Evolutionary conservation across 495 filamentous ascomycete genomes (phyloP).

Genomic region (Aspergillus nanangensis): DNA sequence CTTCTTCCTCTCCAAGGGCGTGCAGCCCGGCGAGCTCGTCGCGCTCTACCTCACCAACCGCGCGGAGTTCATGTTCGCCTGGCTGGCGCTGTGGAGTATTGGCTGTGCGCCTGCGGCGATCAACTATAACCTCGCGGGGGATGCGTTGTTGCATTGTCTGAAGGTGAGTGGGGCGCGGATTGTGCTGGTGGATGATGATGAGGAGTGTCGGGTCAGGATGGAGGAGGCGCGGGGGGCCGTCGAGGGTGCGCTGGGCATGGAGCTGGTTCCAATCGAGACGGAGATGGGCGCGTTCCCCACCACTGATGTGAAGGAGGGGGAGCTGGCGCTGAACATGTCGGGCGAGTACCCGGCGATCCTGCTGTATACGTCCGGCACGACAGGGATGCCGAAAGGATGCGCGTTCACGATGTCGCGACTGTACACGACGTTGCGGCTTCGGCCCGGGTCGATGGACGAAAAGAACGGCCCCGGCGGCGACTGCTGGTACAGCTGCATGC

Average conservation of each 20-base stretch:
- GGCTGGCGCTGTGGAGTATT: slow-evolving; percentile 58
- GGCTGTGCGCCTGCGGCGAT: slow-evolving; percentile 67
- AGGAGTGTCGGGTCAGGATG: slow-evolving; percentile 47
- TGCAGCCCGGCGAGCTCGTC: slow-evolving; percentile 62
- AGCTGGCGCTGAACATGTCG: slow-evolving; percentile 37
- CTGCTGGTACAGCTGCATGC: slow-evolving; percentile 76
- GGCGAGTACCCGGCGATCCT: slow-evolving; percentile 52
- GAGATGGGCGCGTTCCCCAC: slow-evolving; percentile 38
- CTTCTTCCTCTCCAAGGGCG: slow-evolving; percentile 57
- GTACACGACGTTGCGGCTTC: slow-evolving; percentile 22
- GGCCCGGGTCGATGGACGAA: slow-evolving; percentile 22
- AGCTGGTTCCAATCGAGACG: slow-evolving; percentile 46
- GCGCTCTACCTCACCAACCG: slow-evolving; percentile 66
- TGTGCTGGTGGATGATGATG: slow-evolving; percentile 63
- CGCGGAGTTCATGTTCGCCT: slow-evolving; percentile 62
- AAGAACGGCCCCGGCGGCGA: slow-evolving; percentile 42
- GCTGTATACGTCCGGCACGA: slow-evolving; percentile 70
- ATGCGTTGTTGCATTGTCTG: slow-evolving; percentile 67
- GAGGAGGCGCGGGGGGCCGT: slow-evolving; percentile 46
- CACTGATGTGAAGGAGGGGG: slow-evolving; percentile 44
- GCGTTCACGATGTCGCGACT: slow-evolving; percentile 44
- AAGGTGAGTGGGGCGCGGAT: slow-evolving; percentile 54
- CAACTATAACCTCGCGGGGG: slow-evolving; percentile 65
- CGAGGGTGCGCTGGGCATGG: slow-evolving; percentile 48
- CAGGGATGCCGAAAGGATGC: slow-evolving; percentile 61